Conservation (phyloP, 2,329 filamentous ascomycete genomes). For the Clarireedia sp. region DNA sequence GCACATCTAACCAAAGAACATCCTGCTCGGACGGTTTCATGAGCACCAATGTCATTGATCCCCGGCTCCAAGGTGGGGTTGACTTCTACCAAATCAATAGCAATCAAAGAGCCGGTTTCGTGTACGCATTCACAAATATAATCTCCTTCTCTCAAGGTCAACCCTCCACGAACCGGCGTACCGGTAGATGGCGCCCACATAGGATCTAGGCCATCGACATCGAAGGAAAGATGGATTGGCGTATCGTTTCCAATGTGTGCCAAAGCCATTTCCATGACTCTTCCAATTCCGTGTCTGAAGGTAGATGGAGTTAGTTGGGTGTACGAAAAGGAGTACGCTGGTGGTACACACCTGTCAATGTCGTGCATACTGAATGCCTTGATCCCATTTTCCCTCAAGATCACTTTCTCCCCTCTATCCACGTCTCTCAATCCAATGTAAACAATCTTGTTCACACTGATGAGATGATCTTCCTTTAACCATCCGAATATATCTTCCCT, state of each 20-base stretch:
- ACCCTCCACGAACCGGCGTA: conserved; percentile 83
- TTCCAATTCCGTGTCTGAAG: conserved; percentile 77
- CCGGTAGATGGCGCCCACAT: conserved; percentile 95
- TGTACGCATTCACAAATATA: conserved; percentile 90
- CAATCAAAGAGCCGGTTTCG: conserved; percentile 68
- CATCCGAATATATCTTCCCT: conserved; percentile 81
- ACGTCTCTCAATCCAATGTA: conserved; percentile 96
- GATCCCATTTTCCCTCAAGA: conserved; percentile 80
- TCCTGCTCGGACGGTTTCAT: conserved; percentile 82
- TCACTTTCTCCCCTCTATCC: conserved; percentile 87
- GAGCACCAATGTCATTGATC: conserved; percentile 51
- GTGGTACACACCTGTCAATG: conserved; percentile 64
- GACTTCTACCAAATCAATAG: conserved; percentile 76
- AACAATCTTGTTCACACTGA: conserved; percentile 76
- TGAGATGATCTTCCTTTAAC: conserved; percentile 63
- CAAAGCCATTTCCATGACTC: conserved; percentile 96
- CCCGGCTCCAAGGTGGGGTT: conserved; percentile 63
- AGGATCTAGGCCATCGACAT: conserved; percentile 92
- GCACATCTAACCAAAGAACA: conserved; percentile 88
- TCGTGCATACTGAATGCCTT: conserved; percentile 99
- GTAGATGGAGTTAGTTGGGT: neutral
- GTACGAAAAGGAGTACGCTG: neutral
- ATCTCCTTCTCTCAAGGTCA: conserved; percentile 91
- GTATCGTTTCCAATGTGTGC: conserved; percentile 91
- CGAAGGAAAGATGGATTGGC: conserved; percentile 93